Conservation (phyloP, 331 rosid species). For the Quercus lobata region DNA sequence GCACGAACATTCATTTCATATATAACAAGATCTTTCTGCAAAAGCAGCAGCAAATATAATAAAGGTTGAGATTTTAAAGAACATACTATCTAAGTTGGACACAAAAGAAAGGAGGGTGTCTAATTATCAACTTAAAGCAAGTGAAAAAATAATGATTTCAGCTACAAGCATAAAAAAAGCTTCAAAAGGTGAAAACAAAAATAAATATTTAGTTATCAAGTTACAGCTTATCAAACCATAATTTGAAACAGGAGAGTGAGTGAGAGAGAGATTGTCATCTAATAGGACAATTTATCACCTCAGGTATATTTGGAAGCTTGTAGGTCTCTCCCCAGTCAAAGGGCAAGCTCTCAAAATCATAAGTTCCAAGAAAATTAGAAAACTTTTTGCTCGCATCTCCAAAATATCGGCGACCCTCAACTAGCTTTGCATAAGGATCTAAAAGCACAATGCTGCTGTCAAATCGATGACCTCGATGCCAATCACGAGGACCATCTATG, state of each 20-base stretch:
- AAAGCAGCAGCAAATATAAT: slow-evolving; percentile 18
- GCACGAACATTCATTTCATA: slow-evolving; percentile 97
- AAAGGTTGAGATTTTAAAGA: slow-evolving; percentile 15
- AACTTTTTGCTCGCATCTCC: slow-evolving; percentile 62
- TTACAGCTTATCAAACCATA: slow-evolving; percentile 18
- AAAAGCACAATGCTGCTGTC: slow-evolving; percentile 67
- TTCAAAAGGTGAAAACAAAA: slow-evolving; percentile 10
- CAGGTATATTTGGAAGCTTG: slow-evolving; percentile 80
- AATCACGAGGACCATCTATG: slow-evolving; percentile 75
- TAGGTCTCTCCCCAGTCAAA: slow-evolving; percentile 93
- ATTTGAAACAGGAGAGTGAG: background rate
- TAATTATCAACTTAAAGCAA: slow-evolving; percentile 17
- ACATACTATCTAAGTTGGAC: slow-evolving; percentile 1
- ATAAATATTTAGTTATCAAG: background rate
- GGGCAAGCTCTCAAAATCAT: slow-evolving; percentile 74
- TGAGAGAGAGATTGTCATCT: background rate
- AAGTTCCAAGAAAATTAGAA: slow-evolving; percentile 75
- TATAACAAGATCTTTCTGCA: slow-evolving; percentile 92
- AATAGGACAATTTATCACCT: slow-evolving; percentile 39
- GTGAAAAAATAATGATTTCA: slow-evolving; percentile 18
- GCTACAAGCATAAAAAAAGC: background rate
- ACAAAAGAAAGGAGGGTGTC: slow-evolving; percentile 5
- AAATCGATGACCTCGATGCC: slow-evolving; percentile 90
- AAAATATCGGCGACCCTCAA: slow-evolving; percentile 80
- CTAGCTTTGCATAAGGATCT: slow-evolving; percentile 92